Evolutionary conservation across 176 grass and related monocot genomes (phyloP), one percentile per base, ranked within the genome.

Genomic region (Oryza rufipogon): DNA sequence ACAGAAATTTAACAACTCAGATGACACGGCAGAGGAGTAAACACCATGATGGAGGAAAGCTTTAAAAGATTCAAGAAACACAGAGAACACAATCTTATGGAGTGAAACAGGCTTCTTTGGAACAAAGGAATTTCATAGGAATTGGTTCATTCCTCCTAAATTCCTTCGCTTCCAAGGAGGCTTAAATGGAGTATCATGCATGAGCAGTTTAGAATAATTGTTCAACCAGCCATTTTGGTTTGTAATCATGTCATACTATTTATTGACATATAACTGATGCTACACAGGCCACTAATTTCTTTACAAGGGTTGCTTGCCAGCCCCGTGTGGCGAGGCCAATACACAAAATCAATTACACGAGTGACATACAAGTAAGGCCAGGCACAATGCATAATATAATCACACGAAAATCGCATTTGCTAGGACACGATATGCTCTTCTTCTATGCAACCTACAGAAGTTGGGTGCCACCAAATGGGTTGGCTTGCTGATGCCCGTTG

Each of bases 371-470:
- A 38, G 36, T 38, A 38, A 79, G 68, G 48, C 86, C 85, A 76
- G 79, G 84, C 84, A 76, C 64, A 85, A 82, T 80, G 74, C 84
- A 83, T 61, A 76, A 85, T 80, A 91, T 87, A 88, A 80, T 86
- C 87, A 88, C 87, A 85, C 84, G 38, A 94, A 94, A 94, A 92
- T 89, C 66, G 67, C 87, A 92, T 68, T 70, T 81, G 74, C 83
- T 73, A 8, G 70, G 46, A 52, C 72, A 61, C 70, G 84, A 80
- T 77, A 64, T 86, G 69, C 80, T 80, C 75, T 38, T 80, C 39
- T 71, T 38, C 79, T 82, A 80, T 25, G 77, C 77, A 76, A 85
- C 70, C 86, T 92, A 95, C 66, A 92, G 81, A 73, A 89, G 84
- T 42, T 87, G 87, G 10, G 85, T 46, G 9, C 75, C 64, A 15